A percentile compares a stretch with the other conserved stretches of the same genome.
Conservation (phyloP, 1,139 yeast genomes). For the Yueomyces sp. region DNA sequence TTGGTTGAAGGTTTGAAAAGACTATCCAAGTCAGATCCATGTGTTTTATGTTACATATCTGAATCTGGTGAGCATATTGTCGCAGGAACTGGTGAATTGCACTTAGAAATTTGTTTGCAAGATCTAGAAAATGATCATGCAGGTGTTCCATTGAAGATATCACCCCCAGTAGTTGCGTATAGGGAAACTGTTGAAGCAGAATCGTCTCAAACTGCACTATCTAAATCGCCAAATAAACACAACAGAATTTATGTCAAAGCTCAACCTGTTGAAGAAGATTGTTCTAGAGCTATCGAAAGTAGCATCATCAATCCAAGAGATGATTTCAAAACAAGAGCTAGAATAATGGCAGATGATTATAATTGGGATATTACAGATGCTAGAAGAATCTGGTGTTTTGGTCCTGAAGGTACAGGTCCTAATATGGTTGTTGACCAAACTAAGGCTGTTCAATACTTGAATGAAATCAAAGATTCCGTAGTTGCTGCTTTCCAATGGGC, state of each 20-base stretch:
- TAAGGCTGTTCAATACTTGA: conserved; percentile 98
- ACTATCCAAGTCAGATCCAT: conserved; percentile 98
- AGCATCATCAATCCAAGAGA: conserved; percentile 93
- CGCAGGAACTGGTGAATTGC: conserved; percentile 99
- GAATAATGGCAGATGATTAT: conserved; percentile 96
- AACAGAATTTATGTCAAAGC: conserved; percentile 99
- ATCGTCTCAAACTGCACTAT: conserved; percentile 91
- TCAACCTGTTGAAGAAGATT: conserved; percentile 91
- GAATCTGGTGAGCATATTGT: conserved; percentile 99
- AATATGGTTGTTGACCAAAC: conserved; percentile 98
- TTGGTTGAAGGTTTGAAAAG: conserved; percentile 99
- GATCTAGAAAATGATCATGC: conserved; percentile 99
- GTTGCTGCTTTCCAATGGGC: conserved; percentile 99
- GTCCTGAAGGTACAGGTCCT: conserved; percentile 99
- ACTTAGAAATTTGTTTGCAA: conserved; percentile 91
- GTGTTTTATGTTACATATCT: conserved; percentile 79
- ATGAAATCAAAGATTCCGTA: conserved; percentile 98
- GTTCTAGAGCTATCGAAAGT: conserved; percentile 78
- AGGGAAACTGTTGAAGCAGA: conserved; percentile 95
- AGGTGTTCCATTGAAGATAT: conserved; percentile 95
- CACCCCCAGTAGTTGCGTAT: conserved; percentile 97
- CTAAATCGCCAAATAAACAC: conserved; percentile 99
- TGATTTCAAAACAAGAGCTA: conserved; percentile 98
- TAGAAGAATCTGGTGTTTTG: conserved; percentile 99
- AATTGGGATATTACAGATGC: conserved; percentile 99